A percentile compares a stretch with the other conserved stretches of the same genome.
phyloP scores from a whole-genome alignment of 148 eudicot species.

The Cornus suecica region DNA sequence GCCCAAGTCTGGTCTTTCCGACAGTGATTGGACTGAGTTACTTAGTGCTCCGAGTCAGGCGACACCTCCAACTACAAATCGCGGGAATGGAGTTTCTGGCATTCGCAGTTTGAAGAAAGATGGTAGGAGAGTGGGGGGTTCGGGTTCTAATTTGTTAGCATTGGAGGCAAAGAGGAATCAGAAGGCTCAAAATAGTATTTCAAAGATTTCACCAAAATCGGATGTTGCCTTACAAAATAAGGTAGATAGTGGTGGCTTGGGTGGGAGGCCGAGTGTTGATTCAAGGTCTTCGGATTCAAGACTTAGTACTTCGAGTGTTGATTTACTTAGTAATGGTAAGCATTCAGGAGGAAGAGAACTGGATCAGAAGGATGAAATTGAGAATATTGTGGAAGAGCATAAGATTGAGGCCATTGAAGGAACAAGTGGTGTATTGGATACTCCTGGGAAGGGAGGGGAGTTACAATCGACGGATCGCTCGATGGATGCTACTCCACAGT shows the following conservation, averaged over 20 bases:
- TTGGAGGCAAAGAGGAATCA: constrained; percentile 34
- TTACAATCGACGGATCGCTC: constrained; percentile 11
- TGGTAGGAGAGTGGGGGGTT: constrained; percentile 36
- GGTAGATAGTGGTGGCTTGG: constrained; percentile 22
- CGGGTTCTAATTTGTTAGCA: constrained; percentile 29
- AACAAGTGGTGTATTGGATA: constrained; percentile 16
- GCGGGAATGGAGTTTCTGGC: constrained; percentile 33
- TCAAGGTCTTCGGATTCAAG: constrained; percentile 16
- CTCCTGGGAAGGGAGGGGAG: constrained; percentile 15
- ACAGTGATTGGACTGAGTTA: constrained; percentile 92
- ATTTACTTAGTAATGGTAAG: constrained; percentile 27
- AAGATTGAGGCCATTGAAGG: constrained; percentile 18
- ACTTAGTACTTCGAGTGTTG: constrained; percentile 29
- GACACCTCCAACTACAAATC: constrained; percentile 14
- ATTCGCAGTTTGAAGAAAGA: constrained; percentile 33
- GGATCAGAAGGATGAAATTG: constrained; percentile 17
- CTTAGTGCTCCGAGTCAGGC: constrained; percentile 55
- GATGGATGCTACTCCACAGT: constrained; percentile 10
- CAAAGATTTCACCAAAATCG: constrained; percentile 22
- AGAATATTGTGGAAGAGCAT: constrained; percentile 15
- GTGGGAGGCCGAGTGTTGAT: constrained; percentile 24
- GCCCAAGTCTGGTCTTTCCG: constrained; percentile 42
- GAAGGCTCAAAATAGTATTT: constrained; percentile 32
- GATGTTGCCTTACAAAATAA: constrained; percentile 20
- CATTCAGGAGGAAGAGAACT: constrained; percentile 28